Conservation (phyloP, 306 rosid genomes). For the Sophora flavescens region DNA sequence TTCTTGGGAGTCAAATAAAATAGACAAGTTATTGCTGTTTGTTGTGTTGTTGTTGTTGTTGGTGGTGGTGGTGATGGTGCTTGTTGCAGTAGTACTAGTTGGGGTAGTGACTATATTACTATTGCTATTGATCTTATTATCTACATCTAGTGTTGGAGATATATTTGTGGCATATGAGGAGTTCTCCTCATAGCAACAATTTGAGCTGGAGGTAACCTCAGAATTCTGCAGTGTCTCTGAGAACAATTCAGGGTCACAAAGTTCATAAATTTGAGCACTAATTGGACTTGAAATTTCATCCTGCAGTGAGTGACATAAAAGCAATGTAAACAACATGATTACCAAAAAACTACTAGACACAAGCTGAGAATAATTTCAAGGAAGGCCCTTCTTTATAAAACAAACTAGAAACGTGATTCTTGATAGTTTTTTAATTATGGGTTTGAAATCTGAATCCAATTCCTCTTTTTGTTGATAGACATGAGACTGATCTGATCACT, state of each 20-base stretch:
- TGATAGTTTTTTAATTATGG: conserved; percentile 49
- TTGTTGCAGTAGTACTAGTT: conserved; percentile 36
- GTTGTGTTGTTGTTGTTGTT: conserved; percentile 41
- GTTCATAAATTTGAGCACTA: conserved; percentile 70
- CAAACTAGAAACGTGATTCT: conserved; percentile 64
- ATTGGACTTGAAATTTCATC: conserved; percentile 90
- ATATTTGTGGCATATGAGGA: conserved; percentile 64
- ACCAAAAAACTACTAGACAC: conserved; percentile 12
- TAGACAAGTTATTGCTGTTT: conserved; percentile 58
- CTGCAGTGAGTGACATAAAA: conserved; percentile 65
- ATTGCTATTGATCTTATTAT: conserved; percentile 55
- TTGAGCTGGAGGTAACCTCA: conserved; percentile 84
- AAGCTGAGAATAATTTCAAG: conserved; percentile 25
- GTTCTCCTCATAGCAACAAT: conserved; percentile 77
- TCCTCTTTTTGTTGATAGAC: conserved; percentile 53
- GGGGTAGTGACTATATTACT: conserved; percentile 44
- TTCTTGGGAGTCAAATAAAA: conserved; percentile 78
- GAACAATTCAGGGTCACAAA: conserved; percentile 76
- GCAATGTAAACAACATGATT: conserved; percentile 49
- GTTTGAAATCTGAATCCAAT: conserved; percentile 54
- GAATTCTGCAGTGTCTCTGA: conserved; percentile 77
- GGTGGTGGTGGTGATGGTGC: not conserved
- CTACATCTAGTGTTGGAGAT: conserved; percentile 58
- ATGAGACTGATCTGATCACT: conserved; percentile 60
- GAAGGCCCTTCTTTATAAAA: conserved; percentile 49